These are phyloP conservation scores for Thalassiosira profunda DNA, from an alignment of 108 stramenopile genomes.

Conservation along the genomic window DNA sequence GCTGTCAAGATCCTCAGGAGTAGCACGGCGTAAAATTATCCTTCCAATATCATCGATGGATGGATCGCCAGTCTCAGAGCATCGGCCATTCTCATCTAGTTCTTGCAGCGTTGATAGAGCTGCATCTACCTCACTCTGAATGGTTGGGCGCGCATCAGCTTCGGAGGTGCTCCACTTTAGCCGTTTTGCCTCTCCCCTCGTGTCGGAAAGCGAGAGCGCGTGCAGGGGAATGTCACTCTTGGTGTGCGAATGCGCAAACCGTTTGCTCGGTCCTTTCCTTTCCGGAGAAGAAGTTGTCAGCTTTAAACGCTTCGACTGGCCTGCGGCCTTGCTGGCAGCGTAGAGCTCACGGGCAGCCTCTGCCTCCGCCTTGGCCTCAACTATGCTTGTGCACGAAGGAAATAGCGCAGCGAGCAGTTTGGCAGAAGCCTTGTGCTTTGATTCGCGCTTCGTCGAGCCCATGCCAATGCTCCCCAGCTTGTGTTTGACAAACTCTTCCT, in stretches of 20 bases:
- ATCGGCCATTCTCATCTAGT: slow-evolving; percentile 66
- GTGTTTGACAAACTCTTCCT: slow-evolving; percentile 32
- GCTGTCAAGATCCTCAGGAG: slow-evolving; percentile 50
- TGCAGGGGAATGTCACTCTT: slow-evolving; percentile 27
- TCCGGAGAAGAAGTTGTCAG: slow-evolving; percentile 10
- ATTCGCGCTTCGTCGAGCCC: slow-evolving; percentile 82
- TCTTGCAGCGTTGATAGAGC: slow-evolving; percentile 61
- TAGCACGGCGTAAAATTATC: slow-evolving; percentile 63
- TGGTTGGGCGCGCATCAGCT: background rate
- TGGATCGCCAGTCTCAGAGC: slow-evolving; percentile 36
- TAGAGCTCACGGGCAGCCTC: slow-evolving; percentile 78
- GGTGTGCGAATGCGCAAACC: background rate
- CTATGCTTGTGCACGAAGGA: slow-evolving; percentile 78
- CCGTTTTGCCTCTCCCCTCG: slow-evolving; percentile 14
- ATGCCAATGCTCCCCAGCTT: slow-evolving; percentile 58
- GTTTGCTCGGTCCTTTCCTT: background rate
- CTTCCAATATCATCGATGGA: slow-evolving; percentile 66
- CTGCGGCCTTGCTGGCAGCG: slow-evolving; percentile 61
- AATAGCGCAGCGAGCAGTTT: slow-evolving; percentile 80
- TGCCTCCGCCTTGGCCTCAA: slow-evolving; percentile 85
- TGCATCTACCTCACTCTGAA: slow-evolving; percentile 35
- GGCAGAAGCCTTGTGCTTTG: slow-evolving; percentile 82
- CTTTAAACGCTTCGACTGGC: slow-evolving; percentile 40
- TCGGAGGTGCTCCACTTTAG: slow-evolving; percentile 17
- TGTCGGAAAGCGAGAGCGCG: slow-evolving; percentile 45